Evolutionary conservation across 495 filamentous ascomycete species (phyloP).

Genomic region (Terfezia boudieri): DNA sequence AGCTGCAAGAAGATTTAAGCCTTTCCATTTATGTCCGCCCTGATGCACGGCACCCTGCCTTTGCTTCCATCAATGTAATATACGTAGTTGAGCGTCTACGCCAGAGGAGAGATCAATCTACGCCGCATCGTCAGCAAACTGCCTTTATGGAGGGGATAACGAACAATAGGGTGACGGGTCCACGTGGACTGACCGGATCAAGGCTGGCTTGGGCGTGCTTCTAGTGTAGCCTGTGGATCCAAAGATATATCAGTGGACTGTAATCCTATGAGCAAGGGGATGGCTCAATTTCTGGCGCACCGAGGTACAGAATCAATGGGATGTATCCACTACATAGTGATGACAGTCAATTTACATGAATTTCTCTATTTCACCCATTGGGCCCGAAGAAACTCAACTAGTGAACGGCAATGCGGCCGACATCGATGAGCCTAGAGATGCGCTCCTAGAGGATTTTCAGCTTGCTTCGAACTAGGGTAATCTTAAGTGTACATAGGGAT

Average conservation of each 20-base stretch:
- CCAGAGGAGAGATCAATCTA: slow-evolving; percentile 19
- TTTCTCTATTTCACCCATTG: background rate
- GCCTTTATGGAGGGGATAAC: too few species aligned
- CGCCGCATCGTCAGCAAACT: too few species aligned
- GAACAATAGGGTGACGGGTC: too few species aligned
- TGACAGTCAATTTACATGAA: slow-evolving; percentile 10
- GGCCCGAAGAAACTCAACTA: slow-evolving; percentile 38
- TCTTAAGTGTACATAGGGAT: background rate
- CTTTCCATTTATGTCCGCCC: too few species aligned
- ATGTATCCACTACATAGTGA: slow-evolving; percentile 55
- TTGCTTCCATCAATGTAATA: too few species aligned
- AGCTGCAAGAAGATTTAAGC: too few species aligned
- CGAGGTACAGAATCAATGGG: slow-evolving; percentile 89
- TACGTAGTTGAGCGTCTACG: slow-evolving; percentile 3
- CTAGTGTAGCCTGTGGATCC: slow-evolving; percentile 59
- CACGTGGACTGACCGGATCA: slow-evolving; percentile 49
- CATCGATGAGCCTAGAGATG: slow-evolving; percentile 82
- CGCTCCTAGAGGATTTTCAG: slow-evolving; percentile 43
- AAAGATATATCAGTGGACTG: background rate
- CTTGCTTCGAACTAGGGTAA: slow-evolving; percentile 1
- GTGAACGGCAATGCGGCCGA: slow-evolving; percentile 87
- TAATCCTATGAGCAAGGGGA: too few species aligned
- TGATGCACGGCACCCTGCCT: too few species aligned
- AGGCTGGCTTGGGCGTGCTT: slow-evolving; percentile 73
- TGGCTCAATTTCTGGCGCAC: slow-evolving; percentile 27